Percentiles rank a stretch among this genome's conserved stretches.
Conservation (phyloP, 2,329 filamentous ascomycete genomes). For the Alternaria arborescens region DNA sequence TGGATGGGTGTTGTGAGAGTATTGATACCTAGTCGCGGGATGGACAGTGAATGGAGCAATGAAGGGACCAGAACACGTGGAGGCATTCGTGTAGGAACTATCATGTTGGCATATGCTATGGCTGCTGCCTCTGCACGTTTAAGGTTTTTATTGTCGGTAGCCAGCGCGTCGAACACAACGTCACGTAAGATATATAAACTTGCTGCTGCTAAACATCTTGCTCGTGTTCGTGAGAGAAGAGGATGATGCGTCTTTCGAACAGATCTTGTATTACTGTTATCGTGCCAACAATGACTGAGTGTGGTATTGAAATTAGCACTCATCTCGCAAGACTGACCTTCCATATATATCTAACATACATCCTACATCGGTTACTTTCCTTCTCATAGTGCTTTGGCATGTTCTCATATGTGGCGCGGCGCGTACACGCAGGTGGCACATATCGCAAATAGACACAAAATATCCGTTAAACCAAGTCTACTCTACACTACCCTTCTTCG, state of each 20-base stretch:
- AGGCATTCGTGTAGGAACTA: not conserved
- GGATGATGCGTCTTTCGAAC: not conserved
- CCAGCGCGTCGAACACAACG: not conserved
- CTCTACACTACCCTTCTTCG: constrained; percentile 60
- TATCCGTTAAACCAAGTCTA: not conserved
- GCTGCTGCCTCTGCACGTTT: not conserved
- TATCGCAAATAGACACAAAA: not conserved
- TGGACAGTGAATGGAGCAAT: not conserved
- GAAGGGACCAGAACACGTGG: too few relatives aligned
- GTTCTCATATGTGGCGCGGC: not conserved
- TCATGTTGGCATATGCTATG: not conserved
- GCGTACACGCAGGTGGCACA: not conserved
- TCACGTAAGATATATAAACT: not conserved
- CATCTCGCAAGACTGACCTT: not conserved
- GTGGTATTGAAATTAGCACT: not conserved
- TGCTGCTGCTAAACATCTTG: not conserved
- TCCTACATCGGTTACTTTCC: not conserved
- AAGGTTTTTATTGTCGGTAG: not conserved
- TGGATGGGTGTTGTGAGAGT: not conserved
- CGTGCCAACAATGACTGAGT: not conserved
- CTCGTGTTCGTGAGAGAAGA: not conserved
- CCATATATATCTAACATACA: not conserved
- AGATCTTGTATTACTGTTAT: not conserved
- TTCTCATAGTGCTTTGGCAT: not conserved
- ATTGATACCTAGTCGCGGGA: not conserved